phyloP scores from a whole-genome alignment of 2,329 filamentous ascomycete genomes.

The Sporothrix schenckii region DNA sequence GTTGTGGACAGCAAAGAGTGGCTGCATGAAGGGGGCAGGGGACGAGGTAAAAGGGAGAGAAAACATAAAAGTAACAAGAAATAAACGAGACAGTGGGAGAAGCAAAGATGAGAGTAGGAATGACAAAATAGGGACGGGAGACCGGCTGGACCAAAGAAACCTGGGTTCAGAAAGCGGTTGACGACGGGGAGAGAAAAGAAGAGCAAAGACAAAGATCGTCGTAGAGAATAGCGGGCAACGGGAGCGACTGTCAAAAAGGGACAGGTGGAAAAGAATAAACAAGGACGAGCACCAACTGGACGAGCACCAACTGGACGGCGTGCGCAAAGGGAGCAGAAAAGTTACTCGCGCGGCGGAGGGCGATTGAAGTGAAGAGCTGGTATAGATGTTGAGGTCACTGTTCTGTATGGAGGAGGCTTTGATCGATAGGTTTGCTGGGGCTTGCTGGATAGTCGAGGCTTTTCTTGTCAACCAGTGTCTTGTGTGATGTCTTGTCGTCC shows the following conservation, averaged over 20 bases:
- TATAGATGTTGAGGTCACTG: no score
- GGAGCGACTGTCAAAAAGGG: not conserved
- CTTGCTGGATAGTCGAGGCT: not conserved
- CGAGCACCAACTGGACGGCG: not conserved
- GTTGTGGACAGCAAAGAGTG: slow-evolving; percentile 63
- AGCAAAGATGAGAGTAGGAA: not conserved
- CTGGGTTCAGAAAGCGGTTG: not conserved
- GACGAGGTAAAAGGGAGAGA: not conserved
- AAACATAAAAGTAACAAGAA: not conserved
- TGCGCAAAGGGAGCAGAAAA: not conserved
- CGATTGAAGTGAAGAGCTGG: not conserved
- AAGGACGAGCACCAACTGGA: not conserved
- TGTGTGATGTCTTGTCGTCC: not conserved
- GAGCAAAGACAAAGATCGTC: not conserved
- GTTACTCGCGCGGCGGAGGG: not conserved
- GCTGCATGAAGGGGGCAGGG: slow-evolving; percentile 51
- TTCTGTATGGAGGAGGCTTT: not conserved
- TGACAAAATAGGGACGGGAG: not conserved
- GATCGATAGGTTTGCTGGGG: not conserved
- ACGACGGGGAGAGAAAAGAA: not conserved
- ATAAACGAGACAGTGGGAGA: not conserved
- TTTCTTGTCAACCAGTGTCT: not conserved
- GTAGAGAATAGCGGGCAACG: not conserved
- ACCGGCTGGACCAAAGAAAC: not conserved
- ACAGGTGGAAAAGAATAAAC: not conserved